phyloP scores from a whole-genome alignment of 2,329 filamentous ascomycete species.

The Cyphellophora europaea region DNA sequence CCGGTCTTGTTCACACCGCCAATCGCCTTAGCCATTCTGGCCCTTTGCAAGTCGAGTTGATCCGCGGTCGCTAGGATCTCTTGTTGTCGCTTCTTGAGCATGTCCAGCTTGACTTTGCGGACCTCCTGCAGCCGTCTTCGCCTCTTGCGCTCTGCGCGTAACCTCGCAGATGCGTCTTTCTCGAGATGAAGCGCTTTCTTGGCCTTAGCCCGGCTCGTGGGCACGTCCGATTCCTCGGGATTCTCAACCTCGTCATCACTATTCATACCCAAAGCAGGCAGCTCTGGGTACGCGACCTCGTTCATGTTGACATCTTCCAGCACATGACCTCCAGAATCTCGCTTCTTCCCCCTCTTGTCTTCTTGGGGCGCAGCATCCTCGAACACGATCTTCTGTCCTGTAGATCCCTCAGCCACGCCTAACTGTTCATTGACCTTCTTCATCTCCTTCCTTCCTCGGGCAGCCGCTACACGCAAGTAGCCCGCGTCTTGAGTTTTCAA shows the following conservation, averaged over 20 bases:
- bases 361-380: constrained; percentile 25
- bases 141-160: constrained; percentile 32
- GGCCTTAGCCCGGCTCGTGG: constrained; percentile 25
- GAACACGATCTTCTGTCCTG: constrained; percentile 28
- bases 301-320: constrained; percentile 16
- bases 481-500: constrained; percentile 58
- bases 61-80: constrained; percentile 47
- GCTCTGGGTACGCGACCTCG: constrained; percentile 3
- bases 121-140: constrained; percentile 40
- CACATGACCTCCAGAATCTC: constrained; percentile 15
- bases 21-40: constrained; percentile 50
- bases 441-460: constrained; percentile 41
- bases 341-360: constrained; percentile 16
- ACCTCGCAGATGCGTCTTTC: constrained; percentile 27
- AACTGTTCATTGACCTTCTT: constrained; percentile 26
- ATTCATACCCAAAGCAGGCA: not conserved
- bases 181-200: constrained; percentile 36
- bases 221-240: constrained; percentile 6
- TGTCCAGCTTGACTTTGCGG: constrained; percentile 40
- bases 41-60: constrained; percentile 50
- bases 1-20: constrained; percentile 56
- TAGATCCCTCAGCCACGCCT: constrained; percentile 16
- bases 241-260: constrained; percentile 14
- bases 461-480: constrained; percentile 52
- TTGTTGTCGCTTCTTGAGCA: constrained; percentile 43